These are phyloP conservation scores for Ampelocalamus luodianensis DNA, from an alignment of 176 grass and related monocot genomes.

Conservation along the genomic window DNA sequence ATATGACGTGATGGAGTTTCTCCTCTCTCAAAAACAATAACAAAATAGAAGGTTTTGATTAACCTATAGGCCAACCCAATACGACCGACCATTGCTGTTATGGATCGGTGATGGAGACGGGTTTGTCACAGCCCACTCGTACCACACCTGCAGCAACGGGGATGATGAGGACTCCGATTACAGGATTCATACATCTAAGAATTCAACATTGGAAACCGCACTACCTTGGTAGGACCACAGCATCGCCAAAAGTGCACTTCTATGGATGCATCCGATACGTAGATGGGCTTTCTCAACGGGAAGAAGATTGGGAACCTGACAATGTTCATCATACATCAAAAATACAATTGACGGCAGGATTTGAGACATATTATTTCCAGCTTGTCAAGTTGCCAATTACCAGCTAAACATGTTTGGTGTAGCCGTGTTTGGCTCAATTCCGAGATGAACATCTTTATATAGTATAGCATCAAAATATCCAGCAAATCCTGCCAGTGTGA, in stretches of 20 bases:
- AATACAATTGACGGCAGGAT: background rate
- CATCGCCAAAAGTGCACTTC: conserved; percentile 98
- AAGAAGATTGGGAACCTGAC: conserved; percentile 96
- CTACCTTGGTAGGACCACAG: conserved; percentile 75
- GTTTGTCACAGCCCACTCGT: conserved; percentile 82
- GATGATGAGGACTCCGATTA: conserved; percentile 5
- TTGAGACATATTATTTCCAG: background rate
- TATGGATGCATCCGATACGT: conserved; percentile 61
- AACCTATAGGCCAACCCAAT: conserved; percentile 89
- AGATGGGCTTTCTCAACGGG: conserved; percentile 81
- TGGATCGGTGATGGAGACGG: conserved; percentile 77
- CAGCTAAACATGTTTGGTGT: conserved; percentile 99
- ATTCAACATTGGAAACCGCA: background rate
- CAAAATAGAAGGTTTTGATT: background rate
- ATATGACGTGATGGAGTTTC: no score
- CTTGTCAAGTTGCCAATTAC: conserved; percentile 46
- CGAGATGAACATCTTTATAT: conserved; percentile 95
- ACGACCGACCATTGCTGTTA: conserved; percentile 90
- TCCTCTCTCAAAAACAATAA: background rate
- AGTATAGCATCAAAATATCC: conserved; percentile 92
- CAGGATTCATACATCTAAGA: background rate
- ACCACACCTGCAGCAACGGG: conserved; percentile 74
- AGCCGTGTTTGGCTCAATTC: conserved; percentile 85
- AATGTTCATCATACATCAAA: conserved; percentile 2
- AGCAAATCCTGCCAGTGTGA: conserved; percentile 78